Evolutionary conservation across 768 basidiomycete species (phyloP).

Genomic region (Pleurotus eryngii): DNA sequence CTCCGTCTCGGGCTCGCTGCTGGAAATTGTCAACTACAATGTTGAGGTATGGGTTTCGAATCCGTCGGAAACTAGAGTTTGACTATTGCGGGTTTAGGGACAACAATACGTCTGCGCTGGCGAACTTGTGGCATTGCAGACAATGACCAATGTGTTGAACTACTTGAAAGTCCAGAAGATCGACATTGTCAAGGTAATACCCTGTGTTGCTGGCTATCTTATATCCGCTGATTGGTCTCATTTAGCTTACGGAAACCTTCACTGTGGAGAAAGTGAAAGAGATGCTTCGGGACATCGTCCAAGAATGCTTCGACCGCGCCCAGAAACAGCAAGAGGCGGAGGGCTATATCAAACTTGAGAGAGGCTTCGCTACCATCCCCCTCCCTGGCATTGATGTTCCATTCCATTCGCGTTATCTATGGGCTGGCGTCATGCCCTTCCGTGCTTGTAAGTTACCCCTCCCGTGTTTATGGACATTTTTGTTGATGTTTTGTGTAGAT

Average conservation of each 20-base stretch:
- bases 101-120: conserved; percentile 99
- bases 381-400: conserved; percentile 98
- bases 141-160: conserved; percentile 94
- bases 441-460: conserved; percentile 70
- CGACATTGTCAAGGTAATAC: conserved; percentile 77
- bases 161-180: conserved; percentile 96
- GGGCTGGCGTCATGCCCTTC: conserved; percentile 98
- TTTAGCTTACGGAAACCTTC: conserved; percentile 81
- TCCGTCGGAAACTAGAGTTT: too few relatives aligned
- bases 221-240: conserved; percentile 7
- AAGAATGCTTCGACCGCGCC: conserved; percentile 73
- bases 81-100: conserved; percentile 48
- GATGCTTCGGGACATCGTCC: conserved; percentile 91
- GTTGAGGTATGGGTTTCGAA: conserved; percentile 60
- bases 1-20: conserved; percentile 67
- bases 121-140: conserved; percentile 89
- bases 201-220: background rate
- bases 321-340: conserved; percentile 70
- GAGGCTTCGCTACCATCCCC: conserved; percentile 94
- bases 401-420: conserved; percentile 98
- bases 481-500: conserved; percentile 41
- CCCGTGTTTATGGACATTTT: background rate
- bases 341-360: conserved; percentile 91
- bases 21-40: conserved; percentile 98
- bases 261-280: conserved; percentile 92